Percentiles rank a stretch among this genome's conserved stretches.
phyloP scores from a whole-genome alignment of 768 basidiomycete genomes.

The Leccinum imitatum region DNA sequence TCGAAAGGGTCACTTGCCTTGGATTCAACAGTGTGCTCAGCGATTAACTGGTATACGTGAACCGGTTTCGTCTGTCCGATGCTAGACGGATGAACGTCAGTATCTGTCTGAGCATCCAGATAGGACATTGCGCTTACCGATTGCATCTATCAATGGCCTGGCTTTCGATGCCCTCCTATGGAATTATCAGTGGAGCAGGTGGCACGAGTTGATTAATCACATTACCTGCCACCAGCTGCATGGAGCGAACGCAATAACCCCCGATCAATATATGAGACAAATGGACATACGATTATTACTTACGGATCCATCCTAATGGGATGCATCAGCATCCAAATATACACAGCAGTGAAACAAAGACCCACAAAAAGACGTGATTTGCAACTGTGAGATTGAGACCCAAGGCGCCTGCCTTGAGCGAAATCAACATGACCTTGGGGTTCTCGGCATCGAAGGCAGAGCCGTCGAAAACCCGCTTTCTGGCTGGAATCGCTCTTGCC shows the following conservation, averaged over 20 bases:
- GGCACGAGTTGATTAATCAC: conserved; percentile 4
- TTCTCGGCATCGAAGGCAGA: conserved; percentile 39
- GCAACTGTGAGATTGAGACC: conserved; percentile 88
- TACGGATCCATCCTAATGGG: conserved; percentile 75
- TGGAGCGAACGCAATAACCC: conserved; percentile 2
- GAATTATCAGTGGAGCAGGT: conserved; percentile 10
- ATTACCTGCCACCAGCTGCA: conserved; percentile 75
- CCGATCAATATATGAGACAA: conserved; percentile 14
- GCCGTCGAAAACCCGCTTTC: conserved; percentile 19
- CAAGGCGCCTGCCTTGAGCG: conserved; percentile 83
- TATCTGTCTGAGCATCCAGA: background rate
- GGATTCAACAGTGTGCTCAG: conserved; percentile 85
- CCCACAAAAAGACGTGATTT: conserved; percentile 81
- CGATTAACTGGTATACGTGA: conserved; percentile 86
- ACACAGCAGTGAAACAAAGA: conserved; percentile 5
- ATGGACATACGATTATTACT: conserved; percentile 32
- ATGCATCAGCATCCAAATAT: conserved; percentile 8
- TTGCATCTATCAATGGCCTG: conserved; percentile 83
- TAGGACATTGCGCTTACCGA: conserved; percentile 39
- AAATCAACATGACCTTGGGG: conserved; percentile 83
- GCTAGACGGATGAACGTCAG: conserved; percentile 25
- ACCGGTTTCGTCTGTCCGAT: conserved; percentile 85
- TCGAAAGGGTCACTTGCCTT: conserved; percentile 48
- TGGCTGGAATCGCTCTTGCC: conserved; percentile 20
- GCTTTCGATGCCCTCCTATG: conserved; percentile 76